phyloP scores from a whole-genome alignment of 192 early-diverging fungal genomes.

The Coemansia sp. region DNA sequence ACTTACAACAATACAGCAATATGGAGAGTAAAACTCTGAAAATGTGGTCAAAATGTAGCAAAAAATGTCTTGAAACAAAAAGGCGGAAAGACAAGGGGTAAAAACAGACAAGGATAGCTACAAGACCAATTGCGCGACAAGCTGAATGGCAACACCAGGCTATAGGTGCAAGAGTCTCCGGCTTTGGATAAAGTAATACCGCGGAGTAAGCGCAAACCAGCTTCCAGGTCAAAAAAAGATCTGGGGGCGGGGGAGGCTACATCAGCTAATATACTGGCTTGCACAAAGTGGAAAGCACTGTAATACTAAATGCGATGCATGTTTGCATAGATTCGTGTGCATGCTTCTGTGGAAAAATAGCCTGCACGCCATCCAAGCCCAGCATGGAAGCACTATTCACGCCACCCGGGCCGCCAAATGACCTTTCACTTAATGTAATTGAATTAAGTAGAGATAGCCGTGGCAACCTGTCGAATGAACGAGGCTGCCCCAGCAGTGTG shows the following conservation, averaged over 20 bases:
- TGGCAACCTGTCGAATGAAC: background rate
- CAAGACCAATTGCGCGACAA: background rate
- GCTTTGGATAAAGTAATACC: background rate
- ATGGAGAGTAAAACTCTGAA: background rate
- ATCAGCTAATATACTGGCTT: background rate
- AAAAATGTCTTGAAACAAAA: conserved; percentile 1
- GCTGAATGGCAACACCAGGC: background rate
- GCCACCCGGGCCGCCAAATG: conserved; percentile 2
- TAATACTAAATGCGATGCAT: background rate
- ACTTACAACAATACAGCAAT: background rate
- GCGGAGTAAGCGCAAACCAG: conserved; percentile 6
- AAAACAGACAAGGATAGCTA: background rate
- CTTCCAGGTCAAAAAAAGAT: background rate
- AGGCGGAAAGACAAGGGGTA: background rate
- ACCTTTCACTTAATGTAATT: background rate
- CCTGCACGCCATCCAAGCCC: background rate
- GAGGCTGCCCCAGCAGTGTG: background rate
- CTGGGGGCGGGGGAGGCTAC: background rate
- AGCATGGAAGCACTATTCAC: conserved; percentile 1
- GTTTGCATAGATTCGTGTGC: background rate
- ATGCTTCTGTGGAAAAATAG: background rate
- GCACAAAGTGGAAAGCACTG: background rate
- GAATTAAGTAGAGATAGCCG: background rate
- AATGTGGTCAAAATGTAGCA: conserved; percentile 1
- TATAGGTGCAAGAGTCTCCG: background rate